These are phyloP conservation scores for Pythium myriotylum DNA, from an alignment of 352 stramenopile genomes.

Conservation along the genomic window DNA sequence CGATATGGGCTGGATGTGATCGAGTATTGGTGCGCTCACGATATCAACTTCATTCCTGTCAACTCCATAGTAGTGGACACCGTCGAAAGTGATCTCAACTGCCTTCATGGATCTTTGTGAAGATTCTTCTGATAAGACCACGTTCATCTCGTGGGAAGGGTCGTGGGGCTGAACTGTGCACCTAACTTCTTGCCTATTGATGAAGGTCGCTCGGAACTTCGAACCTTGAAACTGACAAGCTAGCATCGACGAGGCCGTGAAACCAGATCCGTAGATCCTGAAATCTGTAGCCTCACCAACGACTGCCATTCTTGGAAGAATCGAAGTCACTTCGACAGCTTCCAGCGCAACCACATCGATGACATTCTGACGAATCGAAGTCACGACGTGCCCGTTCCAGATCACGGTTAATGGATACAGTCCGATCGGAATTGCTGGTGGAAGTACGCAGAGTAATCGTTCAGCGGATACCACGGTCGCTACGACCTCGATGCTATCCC, in stretches of 20 bases:
- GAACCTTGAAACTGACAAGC: constrained; percentile 8
- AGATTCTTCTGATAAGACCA: no score
- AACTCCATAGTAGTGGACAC: constrained; percentile 4
- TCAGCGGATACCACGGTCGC: constrained; percentile 13
- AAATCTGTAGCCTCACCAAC: constrained; percentile 3
- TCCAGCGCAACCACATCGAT: constrained; percentile 4
- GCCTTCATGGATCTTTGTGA: background rate
- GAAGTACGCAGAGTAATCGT: constrained; percentile 8
- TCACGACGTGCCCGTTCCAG: constrained; percentile 26
- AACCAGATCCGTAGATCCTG: constrained; percentile 2
- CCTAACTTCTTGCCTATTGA: constrained; percentile 8
- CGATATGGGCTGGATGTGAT: constrained; percentile 1
- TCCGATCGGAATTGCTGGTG: background rate
- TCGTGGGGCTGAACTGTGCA: background rate
- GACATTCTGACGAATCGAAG: background rate
- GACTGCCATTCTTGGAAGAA: constrained; percentile 8
- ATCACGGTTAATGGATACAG: constrained; percentile 15
- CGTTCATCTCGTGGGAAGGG: no score
- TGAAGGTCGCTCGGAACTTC: background rate
- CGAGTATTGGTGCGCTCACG: background rate
- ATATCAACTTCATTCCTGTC: background rate
- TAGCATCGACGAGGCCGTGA: constrained; percentile 3
- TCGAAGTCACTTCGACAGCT: background rate
- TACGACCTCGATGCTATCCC: constrained; percentile 4
- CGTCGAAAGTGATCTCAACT: constrained; percentile 18